Percentiles rank a stretch among this genome's conserved stretches.
These are phyloP conservation scores for Flaveria ramosissima DNA, from an alignment of 129 eudicot genomes.

Conservation along the genomic window DNA sequence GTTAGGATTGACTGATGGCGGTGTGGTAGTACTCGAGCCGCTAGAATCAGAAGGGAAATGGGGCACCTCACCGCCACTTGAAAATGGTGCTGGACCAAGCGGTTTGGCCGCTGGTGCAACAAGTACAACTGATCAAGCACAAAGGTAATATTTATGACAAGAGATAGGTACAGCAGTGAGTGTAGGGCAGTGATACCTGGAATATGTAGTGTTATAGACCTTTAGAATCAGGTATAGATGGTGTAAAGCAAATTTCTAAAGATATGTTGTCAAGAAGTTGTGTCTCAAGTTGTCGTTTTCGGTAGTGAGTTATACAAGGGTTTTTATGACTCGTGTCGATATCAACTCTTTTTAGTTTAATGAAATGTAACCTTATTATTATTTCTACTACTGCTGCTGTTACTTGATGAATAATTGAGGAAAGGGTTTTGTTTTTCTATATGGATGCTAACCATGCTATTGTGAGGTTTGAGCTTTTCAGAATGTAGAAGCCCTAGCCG, in stretches of 20 bases:
- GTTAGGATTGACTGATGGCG: conserved; percentile 80
- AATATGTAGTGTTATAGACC: conserved; percentile 24
- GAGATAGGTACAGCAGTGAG: conserved; percentile 34
- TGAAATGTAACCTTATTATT: not conserved
- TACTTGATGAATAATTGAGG: no score
- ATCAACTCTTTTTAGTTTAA: not conserved
- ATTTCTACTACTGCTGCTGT: not conserved
- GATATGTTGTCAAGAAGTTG: conserved; percentile 26
- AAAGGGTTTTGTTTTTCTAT: no score
- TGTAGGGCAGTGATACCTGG: conserved; percentile 28
- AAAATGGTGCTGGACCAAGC: conserved; percentile 78
- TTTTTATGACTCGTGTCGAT: not conserved
- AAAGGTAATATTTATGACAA: conserved; percentile 43
- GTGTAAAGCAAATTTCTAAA: conserved; percentile 27
- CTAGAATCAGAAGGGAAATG: conserved; percentile 87
- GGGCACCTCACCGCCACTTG: conserved; percentile 78
- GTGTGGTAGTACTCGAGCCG: conserved; percentile 75
- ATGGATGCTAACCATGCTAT: no score
- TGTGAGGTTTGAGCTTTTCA: no score
- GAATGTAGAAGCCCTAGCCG: no score
- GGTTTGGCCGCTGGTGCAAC: conserved; percentile 53
- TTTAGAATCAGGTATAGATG: conserved; percentile 33
- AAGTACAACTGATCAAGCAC: conserved; percentile 59
- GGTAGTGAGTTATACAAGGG: conserved; percentile 23
- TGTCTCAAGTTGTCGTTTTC: conserved; percentile 19